phyloP scores from a whole-genome alignment of 1,284 basidiomycete genomes.

The Cutaneotrichosporon daszewskae region DNA sequence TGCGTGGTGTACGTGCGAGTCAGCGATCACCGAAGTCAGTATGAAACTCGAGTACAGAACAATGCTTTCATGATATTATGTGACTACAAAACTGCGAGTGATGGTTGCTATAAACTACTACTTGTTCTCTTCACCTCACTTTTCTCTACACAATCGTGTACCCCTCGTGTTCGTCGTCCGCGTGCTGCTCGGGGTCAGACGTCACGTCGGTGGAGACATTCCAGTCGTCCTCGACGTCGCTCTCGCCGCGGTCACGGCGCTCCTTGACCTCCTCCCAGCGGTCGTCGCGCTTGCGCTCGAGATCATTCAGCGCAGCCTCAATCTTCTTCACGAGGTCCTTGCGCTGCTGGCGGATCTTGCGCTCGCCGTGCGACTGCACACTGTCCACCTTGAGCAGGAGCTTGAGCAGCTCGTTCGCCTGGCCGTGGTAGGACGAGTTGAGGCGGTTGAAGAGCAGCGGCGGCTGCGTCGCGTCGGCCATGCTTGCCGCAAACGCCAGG shows the following conservation, averaged over 20 bases:
- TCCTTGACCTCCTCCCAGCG: constrained; percentile 38
- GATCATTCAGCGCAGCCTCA: constrained; percentile 57
- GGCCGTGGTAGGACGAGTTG: constrained; percentile 57
- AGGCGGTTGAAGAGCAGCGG: constrained; percentile 51
- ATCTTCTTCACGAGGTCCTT: constrained; percentile 58
- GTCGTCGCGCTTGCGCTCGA: constrained; percentile 50
- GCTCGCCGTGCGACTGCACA: constrained; percentile 60
- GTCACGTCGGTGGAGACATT: background rate
- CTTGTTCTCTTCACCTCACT: background rate
- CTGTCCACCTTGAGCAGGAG: constrained; percentile 62
- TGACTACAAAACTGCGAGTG: too few species aligned
- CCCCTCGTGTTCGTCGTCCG: too few species aligned
- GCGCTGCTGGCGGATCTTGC: constrained; percentile 55
- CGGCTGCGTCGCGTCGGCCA: constrained; percentile 23
- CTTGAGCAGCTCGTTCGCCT: constrained; percentile 58
- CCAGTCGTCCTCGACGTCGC: constrained; percentile 24
- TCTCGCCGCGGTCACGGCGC: constrained; percentile 30
- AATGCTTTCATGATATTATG: background rate
- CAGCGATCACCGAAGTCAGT: background rate
- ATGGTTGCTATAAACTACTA: background rate
- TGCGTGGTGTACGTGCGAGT: background rate
- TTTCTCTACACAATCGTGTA: too few species aligned
- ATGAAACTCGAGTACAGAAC: background rate
- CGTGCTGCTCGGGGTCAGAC: constrained; percentile 5
- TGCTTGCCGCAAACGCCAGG: constrained; percentile 31